phyloP scores from a whole-genome alignment of 2,329 filamentous ascomycete species.

The Epichloe sp. region DNA sequence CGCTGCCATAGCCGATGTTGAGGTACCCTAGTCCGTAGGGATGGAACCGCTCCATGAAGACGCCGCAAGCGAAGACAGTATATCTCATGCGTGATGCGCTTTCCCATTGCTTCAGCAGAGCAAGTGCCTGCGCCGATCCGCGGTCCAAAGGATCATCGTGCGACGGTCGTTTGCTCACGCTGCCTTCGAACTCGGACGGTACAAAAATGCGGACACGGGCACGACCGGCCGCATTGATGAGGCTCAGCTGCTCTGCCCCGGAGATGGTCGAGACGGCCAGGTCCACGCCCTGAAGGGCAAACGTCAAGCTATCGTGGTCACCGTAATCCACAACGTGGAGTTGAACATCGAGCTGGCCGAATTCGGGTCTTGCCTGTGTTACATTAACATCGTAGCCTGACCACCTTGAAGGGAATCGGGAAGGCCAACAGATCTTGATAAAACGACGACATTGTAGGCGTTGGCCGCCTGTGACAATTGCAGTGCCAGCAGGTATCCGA shows the following conservation, averaged over 20 bases:
- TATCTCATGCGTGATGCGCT: constrained; percentile 43
- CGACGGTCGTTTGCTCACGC: constrained; percentile 37
- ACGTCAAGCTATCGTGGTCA: constrained; percentile 43
- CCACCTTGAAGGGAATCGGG: constrained; percentile 1
- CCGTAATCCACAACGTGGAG: constrained; percentile 57
- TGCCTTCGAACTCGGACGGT: constrained; percentile 64
- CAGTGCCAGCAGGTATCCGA: constrained; percentile 33
- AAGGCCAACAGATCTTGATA: constrained; percentile 39
- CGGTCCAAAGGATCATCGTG: constrained; percentile 47
- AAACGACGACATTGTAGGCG: constrained; percentile 55
- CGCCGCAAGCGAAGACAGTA: constrained; percentile 59
- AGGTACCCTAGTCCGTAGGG: constrained; percentile 49
- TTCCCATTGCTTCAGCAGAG: constrained; percentile 41
- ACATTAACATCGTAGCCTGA: constrained; percentile 10
- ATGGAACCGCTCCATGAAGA: constrained; percentile 65
- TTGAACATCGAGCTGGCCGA: constrained; percentile 46
- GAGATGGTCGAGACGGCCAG: constrained; percentile 63
- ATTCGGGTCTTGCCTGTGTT: constrained; percentile 37
- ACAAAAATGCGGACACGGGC: constrained; percentile 56
- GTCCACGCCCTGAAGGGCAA: constrained; percentile 57
- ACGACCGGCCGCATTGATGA: constrained; percentile 58
- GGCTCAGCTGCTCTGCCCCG: constrained; percentile 50
- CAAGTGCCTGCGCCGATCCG: constrained; percentile 42
- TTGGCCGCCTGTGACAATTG: constrained; percentile 44
- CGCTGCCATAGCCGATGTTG: constrained; percentile 43